Evolutionary conservation across 345 rosid species (phyloP).

Genomic region (Pelargonium nanum): DNA sequence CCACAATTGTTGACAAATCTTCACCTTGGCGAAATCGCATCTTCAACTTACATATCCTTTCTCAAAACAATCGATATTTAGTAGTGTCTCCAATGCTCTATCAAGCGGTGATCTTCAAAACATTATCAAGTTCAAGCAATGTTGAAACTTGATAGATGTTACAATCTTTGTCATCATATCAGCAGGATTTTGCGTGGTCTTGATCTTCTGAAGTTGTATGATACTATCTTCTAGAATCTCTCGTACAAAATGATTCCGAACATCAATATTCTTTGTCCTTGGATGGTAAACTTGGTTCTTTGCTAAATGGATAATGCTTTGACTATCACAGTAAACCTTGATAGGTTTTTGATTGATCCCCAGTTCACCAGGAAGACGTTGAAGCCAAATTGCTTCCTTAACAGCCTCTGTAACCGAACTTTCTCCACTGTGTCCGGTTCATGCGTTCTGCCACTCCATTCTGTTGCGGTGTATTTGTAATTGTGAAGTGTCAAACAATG

Average conservation of each 20-base stretch:
- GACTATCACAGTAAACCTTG: background rate
- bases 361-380: background rate
- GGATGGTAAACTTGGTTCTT: background rate
- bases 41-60: background rate
- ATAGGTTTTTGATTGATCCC: background rate
- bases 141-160: background rate
- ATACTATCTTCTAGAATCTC: background rate
- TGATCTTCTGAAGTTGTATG: background rate
- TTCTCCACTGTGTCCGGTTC: background rate
- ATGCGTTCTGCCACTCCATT: background rate
- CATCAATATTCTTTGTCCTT: background rate
- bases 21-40: background rate
- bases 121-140: background rate
- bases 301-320: background rate
- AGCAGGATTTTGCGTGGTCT: background rate
- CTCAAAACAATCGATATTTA: background rate
- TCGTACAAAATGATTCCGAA: slow-evolving; percentile 1
- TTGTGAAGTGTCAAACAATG: background rate
- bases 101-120: background rate
- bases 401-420: background rate
- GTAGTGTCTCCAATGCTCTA: background rate
- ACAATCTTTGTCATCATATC: background rate
- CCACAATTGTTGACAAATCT: background rate
- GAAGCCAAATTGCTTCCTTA: background rate
- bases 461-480: background rate